Evolutionary conservation across 2,329 filamentous ascomycete genomes (phyloP), one percentile per base, ranked within the genome.

Genomic region (Ascochyta koolunga): DNA sequence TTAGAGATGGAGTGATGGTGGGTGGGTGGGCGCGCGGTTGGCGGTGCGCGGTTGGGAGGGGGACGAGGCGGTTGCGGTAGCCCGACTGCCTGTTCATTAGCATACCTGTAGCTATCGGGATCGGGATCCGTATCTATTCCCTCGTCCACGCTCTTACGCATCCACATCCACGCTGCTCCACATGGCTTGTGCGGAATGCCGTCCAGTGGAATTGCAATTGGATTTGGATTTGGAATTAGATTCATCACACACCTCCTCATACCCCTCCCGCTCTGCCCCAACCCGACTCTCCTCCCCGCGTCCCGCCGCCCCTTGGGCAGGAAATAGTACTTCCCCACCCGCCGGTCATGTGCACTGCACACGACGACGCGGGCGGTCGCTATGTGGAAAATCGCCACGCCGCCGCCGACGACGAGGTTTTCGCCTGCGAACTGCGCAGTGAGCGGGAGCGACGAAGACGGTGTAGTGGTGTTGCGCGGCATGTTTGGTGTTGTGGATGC

Each of bases 351-450:
- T 52, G 80, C 77, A 56, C 76, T 78, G 68, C 80, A 82, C 10
- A 82, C 64, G 1, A 82, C 79, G 1, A 82, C 79, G 33, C 79
- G 67, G 5, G 65, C 62, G 7, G 74, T 72, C 1, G 78, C 77
- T 21, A 82, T 60, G 57, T 82, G 80, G 66, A 82, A 82, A 35
- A 82, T 82, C 2, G 79, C 79, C 0, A 80, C 78, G 13, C 80
- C 80, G 4, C 63, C 69, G 15, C 69, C 69, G 2, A 68, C 57
- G 2, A 73, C 62, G 37, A 73, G 64, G 11, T 69, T 52, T n/a
- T 67, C 56, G 32, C 67, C 61, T 13, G 70, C 36, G 31, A 62
- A 72, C n/a, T 71, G 66, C 9, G 67, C 67, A 9, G 64, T 41
- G n/a, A 59, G 24, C 2, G 67, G 61, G 2, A 57, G 55, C 2